These are phyloP conservation scores for Fragaria vesca DNA, from an alignment of 306 rosid species.

Conservation along the genomic window DNA sequence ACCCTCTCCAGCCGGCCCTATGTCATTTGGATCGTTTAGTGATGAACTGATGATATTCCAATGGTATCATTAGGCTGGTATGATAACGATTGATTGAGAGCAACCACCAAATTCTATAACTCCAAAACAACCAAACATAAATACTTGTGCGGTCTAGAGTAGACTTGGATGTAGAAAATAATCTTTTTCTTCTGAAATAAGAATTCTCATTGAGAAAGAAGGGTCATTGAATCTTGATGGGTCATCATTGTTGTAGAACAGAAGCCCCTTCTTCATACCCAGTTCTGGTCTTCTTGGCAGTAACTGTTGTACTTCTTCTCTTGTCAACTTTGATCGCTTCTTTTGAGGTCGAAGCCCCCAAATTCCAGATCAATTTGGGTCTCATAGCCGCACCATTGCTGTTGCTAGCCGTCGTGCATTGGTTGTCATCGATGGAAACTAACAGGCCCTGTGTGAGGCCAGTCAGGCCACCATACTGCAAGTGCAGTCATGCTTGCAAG, in stretches of 20 bases:
- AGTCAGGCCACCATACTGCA: constrained; percentile 21
- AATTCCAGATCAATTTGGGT: constrained; percentile 40
- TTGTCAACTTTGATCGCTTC: constrained; percentile 26
- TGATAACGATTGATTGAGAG: constrained; percentile 15
- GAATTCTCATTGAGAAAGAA: constrained; percentile 12
- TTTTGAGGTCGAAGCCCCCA: constrained; percentile 19
- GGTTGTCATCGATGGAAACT: constrained; percentile 40
- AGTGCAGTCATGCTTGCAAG: constrained; percentile 38
- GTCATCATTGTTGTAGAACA: constrained; percentile 37
- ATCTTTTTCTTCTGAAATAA: neutral
- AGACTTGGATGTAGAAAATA: neutral
- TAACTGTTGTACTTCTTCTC: constrained; percentile 33
- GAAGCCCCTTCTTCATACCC: constrained; percentile 34
- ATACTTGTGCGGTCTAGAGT: constrained; percentile 35
- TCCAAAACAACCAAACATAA: constrained; percentile 13
- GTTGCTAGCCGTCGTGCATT: constrained; percentile 40
- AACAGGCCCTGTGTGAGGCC: constrained; percentile 21
- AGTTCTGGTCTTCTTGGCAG: constrained; percentile 51
- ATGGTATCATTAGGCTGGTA: neutral
- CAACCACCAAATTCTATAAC: constrained; percentile 8
- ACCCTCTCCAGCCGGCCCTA: neutral
- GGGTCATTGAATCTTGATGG: constrained; percentile 38
- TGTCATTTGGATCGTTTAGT: neutral
- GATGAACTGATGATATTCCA: neutral
- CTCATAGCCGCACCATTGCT: constrained; percentile 37